Base-by-base conservation (phyloP, 169 alveolate species). In the Amoebophrya sp. region DNA sequence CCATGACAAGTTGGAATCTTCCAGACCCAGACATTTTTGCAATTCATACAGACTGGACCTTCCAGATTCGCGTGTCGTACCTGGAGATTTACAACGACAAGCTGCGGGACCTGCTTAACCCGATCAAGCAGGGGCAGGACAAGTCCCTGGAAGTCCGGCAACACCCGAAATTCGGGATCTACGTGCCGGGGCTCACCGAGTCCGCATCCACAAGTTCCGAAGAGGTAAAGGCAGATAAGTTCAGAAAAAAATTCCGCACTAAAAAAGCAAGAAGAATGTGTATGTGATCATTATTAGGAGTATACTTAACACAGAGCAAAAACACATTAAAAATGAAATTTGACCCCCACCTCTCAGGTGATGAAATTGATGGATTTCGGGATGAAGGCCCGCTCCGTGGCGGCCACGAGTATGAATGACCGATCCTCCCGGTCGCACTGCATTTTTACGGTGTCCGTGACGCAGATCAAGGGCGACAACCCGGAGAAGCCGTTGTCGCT, bases 401-500 rank as follows among this genome's bases (percentile, higher is more conserved):
- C 93, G 14, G 92, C 93, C n/a, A 92, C 93, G 38, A 41, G 66
- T 77, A 92, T 92, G 93, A 92, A 92, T 55, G 90, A 88, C 41
- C 40, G 66, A 23, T 35, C 77, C 47, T 53, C 89, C 35, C 96
- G 99, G 55, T 96, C 98, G 18, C 98, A 97, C 91, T 95, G 97
- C 88, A 94, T 97, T 23, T 97, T 97, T 91, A 94, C 96, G 66
- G 94, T 96, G 54, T 95, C 95, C 40, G 95, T 97, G 53, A 97
- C 96, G 39, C 96, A 96, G 93, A 98, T 97, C 47, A 95, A 95
- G 91, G 96, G 95, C 89, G 95, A 94, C 55, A 39, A 32, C 66
- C 91, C 91, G 10, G 3, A 90, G 40, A 91, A 91, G 77, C 89
- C 89, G 90, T 40, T 94, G 95, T 39, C 89, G 10, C 23, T 77